Evolutionary conservation across 345 rosid genomes (phyloP), one percentile per base, ranked within the genome.

Genomic region (Acer yangbiense): DNA sequence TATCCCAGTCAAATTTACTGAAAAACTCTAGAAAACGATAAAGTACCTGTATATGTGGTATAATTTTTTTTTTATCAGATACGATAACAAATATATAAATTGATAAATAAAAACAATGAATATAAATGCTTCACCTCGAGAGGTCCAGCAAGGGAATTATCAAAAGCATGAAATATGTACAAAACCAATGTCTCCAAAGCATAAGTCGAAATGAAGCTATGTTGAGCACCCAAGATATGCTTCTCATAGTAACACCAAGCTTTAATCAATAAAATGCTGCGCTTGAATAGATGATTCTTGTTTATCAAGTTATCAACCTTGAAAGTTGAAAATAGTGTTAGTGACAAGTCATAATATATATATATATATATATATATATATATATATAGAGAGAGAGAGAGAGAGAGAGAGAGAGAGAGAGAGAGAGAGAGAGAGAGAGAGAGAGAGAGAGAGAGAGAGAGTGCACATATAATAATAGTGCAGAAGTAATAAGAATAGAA

Each of bases 201-300:
- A 84, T 86, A 86, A 65, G 89, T 86, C 35, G 89, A 86, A 52
- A 86, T 84, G 77, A 86, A 74, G 7, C 89, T 87, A 78, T 84
- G 85, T 76, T 80, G 87, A 84, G 87, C 87, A 61, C 89, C 89
- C 78, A 84, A 50, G 70, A 82, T 80, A 62, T 84, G 83, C 57
- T 87, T 86, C 78, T 86, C 89, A 80, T 86, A 86, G 73, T 86
- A 86, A 78, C 89, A 86, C 89, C 87, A 86, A 2, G 89, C 87
- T 74, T 84, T 86, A 41, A 86, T 86, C 82, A 86, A 70, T 68
- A 84, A 82, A 32, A 86, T 84, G 73, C 93, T 90, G 54, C 88
- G 81, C 70, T 90, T 90, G 82, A 90, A 90, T 64, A 90, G 78
- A 80, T 90, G 90, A 71, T 80, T 76, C 68, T 83, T 83, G 52